Conservation (phyloP, 805 yeast genomes). For the Yarrowia bubula region DNA sequence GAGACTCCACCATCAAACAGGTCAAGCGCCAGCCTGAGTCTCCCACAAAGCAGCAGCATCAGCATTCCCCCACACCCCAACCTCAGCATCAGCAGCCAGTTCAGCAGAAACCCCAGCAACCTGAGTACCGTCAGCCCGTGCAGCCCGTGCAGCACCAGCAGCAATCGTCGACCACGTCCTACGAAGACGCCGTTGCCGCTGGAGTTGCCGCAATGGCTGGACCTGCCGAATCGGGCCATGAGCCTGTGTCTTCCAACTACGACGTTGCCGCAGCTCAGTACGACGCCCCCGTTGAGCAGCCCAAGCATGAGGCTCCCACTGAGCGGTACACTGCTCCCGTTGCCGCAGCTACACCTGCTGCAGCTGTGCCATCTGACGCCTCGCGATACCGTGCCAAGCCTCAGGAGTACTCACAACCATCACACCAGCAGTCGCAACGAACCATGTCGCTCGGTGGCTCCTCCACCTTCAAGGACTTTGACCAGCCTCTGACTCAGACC, state of each 20-base stretch:
- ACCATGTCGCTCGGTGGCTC: constrained; percentile 10
- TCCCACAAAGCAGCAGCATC: no score
- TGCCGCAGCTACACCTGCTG: background rate
- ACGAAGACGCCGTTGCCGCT: constrained; percentile 5
- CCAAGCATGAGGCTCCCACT: background rate
- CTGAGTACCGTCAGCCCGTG: no score
- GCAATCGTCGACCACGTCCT: background rate
- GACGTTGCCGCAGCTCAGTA: background rate
- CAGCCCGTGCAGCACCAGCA: background rate
- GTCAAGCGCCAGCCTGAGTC: no score
- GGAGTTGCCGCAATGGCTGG: background rate
- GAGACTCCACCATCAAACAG: no score
- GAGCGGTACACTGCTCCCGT: no score
- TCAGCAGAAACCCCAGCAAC: background rate
- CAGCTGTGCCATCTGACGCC: background rate
- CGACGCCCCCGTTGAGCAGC: background rate
- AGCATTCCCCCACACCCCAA: background rate
- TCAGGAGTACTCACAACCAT: background rate
- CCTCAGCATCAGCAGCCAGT: background rate
- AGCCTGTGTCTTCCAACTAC: background rate
- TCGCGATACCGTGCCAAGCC: background rate
- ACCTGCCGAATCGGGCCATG: background rate
- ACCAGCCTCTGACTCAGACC: background rate
- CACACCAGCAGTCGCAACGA: constrained; percentile 8
- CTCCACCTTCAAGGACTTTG: constrained; percentile 6